These are phyloP conservation scores for Eucalyptus polyanthemos DNA, from an alignment of 345 rosid genomes.

Conservation along the genomic window DNA sequence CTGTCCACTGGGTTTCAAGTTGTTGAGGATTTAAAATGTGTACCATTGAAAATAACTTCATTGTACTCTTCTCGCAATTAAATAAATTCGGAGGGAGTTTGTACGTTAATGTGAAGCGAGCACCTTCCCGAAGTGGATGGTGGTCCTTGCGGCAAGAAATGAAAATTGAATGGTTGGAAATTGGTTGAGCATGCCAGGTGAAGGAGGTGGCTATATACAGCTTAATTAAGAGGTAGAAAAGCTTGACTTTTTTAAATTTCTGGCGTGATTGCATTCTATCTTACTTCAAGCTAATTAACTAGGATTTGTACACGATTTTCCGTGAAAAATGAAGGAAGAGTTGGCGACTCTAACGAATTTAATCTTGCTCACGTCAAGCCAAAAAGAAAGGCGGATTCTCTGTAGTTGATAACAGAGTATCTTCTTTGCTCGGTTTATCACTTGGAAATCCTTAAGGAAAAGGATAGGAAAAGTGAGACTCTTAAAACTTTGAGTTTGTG, in stretches of 20 bases:
- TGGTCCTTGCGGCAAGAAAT: neutral
- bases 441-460: neutral
- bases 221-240: neutral
- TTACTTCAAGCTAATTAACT: neutral
- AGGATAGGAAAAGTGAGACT: neutral
- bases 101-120: neutral
- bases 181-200: neutral
- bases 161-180: neutral
- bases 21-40: neutral
- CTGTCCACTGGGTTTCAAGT: neutral
- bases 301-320: neutral
- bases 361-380: neutral
- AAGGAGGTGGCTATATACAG: neutral
- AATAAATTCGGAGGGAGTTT: neutral
- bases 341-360: neutral
- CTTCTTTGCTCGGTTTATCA: neutral
- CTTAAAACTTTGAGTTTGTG: neutral
- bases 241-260: neutral
- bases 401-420: neutral
- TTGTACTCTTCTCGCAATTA: neutral
- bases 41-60: neutral
- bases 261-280: neutral
- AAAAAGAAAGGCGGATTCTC: neutral
- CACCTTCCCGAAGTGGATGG: neutral
- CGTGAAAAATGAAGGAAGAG: neutral